Base-by-base conservation (phyloP, 2,329 filamentous ascomycete genomes). In the Cryphonectria nitschkei region DNA sequence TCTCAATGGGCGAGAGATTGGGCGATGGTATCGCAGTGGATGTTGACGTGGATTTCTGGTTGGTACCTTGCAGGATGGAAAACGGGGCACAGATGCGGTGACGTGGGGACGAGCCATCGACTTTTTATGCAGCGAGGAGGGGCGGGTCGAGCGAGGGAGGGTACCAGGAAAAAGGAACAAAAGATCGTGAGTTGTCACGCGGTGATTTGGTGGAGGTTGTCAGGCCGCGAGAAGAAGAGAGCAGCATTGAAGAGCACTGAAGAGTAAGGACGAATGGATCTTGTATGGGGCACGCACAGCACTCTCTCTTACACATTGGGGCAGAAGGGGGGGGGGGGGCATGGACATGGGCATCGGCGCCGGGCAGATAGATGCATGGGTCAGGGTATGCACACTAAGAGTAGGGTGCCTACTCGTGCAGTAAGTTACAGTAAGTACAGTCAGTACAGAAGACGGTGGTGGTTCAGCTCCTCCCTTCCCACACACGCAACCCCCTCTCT, bases 161-260 rank as follows among this genome's bases (percentile, higher is more conserved):
- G 19, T 19, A 29, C 11, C 6, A 34, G 22, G 58, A 26, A 67
- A 29, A 64, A 29, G 22, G 11, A 37, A 22, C 34, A 16, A 39
- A 39, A 72, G 71, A 70, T 71, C 68, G 71, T 72, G 71, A 68
- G 68, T 41, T 72, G 71, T 70, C 68, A 72, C 54, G 63, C 54
- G 65, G 65, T 70, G 68, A 56, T 68, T 68, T 63, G 41, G 62
- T 65, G 41, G 62, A 52, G 62, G 37, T 43, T 39, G 62, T 65
- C 41, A 65, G 62, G 62, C 41, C 62, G 26, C 37, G 16, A 50
- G 43, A 50, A 7, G 26, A 26, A 22, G 16, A 46, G 43, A 3
- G 43, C 14, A 22, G 14, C 26, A 56, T 29, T 29, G 52, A 29
- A 29, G 52, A 29, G 39, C 13, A 41, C 37, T 39, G 37, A 39